phyloP scores from a whole-genome alignment of 148 eudicot genomes.

The Rheum nobile region DNA sequence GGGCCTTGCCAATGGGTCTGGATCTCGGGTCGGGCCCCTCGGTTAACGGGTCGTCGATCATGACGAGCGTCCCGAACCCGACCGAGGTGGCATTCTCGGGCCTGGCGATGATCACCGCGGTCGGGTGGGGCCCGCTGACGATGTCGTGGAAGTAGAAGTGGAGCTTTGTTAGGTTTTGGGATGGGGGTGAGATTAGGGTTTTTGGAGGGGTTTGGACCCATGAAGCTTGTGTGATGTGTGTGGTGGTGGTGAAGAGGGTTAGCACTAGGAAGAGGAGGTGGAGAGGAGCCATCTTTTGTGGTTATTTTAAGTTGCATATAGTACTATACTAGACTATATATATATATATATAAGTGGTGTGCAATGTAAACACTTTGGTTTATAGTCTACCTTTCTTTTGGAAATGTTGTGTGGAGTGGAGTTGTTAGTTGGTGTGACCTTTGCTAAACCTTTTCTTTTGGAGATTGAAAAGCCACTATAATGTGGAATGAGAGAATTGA shows the following conservation, averaged over 20 bases:
- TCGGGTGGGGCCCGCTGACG: constrained; percentile 25
- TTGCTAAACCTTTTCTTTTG: background rate
- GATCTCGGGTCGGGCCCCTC: constrained; percentile 24
- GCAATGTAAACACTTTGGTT: background rate
- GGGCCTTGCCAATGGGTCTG: constrained; percentile 41
- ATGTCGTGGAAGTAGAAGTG: constrained; percentile 53
- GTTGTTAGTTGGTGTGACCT: background rate
- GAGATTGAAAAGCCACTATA: background rate
- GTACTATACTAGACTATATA: background rate
- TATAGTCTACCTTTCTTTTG: background rate
- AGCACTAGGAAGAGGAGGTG: background rate
- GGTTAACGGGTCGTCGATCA: constrained; percentile 34
- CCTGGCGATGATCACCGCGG: constrained; percentile 25
- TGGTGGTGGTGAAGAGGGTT: background rate
- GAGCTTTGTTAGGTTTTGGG: constrained; percentile 28
- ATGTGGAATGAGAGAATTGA: too few relatives aligned
- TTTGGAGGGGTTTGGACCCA: background rate
- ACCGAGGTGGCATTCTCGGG: constrained; percentile 18
- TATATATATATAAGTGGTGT: background rate
- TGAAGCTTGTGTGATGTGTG: background rate
- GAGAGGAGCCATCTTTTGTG: background rate
- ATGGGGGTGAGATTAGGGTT: background rate
- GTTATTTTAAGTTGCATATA: background rate
- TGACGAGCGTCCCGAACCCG: constrained; percentile 30
- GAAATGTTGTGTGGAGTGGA: background rate